Percentiles rank a stretch among this genome's conserved stretches.
phyloP scores from a whole-genome alignment of 208 protist species.

The Leptomonas seymouri region DNA sequence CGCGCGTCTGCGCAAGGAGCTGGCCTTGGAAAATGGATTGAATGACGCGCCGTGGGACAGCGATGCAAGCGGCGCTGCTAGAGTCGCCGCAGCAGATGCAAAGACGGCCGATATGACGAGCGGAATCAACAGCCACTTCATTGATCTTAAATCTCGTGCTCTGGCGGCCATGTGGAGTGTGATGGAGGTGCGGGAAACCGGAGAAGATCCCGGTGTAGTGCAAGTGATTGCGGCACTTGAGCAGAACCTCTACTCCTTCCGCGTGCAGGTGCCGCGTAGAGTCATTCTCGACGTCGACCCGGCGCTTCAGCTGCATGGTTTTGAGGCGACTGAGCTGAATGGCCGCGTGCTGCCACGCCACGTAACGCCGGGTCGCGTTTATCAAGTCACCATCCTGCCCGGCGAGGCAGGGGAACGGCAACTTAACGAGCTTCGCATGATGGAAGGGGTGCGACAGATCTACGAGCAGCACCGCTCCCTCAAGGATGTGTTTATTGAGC shows the following conservation, averaged over 20 bases:
- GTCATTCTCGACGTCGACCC: slow-evolving; percentile 69
- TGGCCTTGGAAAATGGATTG: slow-evolving; percentile 36
- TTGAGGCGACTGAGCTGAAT: slow-evolving; percentile 33
- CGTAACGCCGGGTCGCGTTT: slow-evolving; percentile 35
- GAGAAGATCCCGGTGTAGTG: slow-evolving; percentile 59
- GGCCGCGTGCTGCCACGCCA: slow-evolving; percentile 72
- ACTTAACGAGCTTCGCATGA: slow-evolving; percentile 67
- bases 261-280: slow-evolving; percentile 61
- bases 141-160: slow-evolving; percentile 82
- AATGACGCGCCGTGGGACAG: slow-evolving; percentile 9
- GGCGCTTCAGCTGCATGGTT: slow-evolving; percentile 15
- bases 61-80: neutral
- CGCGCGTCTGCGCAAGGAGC: slow-evolving; percentile 74
- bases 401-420: slow-evolving; percentile 62
- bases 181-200: slow-evolving; percentile 72
- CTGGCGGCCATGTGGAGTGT: slow-evolving; percentile 77
- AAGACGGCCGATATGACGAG: slow-evolving; percentile 10
- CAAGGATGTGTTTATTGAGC: slow-evolving; percentile 60
- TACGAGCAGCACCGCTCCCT: slow-evolving; percentile 77
- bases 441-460: slow-evolving; percentile 68
- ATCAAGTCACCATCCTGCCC: slow-evolving; percentile 59
- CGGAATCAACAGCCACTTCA: slow-evolving; percentile 63
- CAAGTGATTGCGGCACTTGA: slow-evolving; percentile 72
- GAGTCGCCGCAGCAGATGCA: neutral
- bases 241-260: slow-evolving; percentile 62